phyloP scores from a whole-genome alignment of 495 filamentous ascomycete species.

The Patellaria atrata region DNA sequence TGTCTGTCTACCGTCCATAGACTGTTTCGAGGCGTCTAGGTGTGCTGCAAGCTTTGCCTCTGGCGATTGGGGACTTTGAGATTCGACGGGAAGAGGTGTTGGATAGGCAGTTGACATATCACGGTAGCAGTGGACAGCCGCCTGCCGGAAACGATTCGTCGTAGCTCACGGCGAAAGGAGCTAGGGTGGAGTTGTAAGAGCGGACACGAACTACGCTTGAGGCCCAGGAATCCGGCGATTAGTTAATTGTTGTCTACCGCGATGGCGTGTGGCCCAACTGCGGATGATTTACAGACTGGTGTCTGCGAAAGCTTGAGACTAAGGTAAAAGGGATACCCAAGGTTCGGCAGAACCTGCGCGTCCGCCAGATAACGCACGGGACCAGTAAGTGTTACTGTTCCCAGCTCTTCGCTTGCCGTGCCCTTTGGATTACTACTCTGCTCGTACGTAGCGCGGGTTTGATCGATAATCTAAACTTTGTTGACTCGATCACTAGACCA shows the following conservation, averaged over 20 bases:
- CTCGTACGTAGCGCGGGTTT: no score
- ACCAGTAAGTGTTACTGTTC: constrained; percentile 16
- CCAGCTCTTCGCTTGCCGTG: no score
- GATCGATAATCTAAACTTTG: no score
- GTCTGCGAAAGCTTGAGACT: constrained; percentile 13
- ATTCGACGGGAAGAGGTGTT: constrained; percentile 17
- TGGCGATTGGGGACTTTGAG: constrained; percentile 18
- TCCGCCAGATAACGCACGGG: constrained; percentile 19
- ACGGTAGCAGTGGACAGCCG: constrained; percentile 20
- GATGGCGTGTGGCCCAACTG: constrained; percentile 24
- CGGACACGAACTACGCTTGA: constrained; percentile 11
- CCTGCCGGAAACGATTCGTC: constrained; percentile 17
- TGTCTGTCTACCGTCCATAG: constrained; percentile 84
- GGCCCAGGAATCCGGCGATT: constrained; percentile 17
- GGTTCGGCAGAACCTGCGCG: constrained; percentile 19
- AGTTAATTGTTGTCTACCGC: constrained; percentile 23
- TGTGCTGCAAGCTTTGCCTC: constrained; percentile 24
- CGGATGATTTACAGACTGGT: constrained; percentile 29
- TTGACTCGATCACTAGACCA: no score
- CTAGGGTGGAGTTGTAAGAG: constrained; percentile 7
- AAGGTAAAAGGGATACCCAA: constrained; percentile 14
- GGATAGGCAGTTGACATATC: constrained; percentile 29
- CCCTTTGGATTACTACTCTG: no score
- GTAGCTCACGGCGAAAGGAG: constrained; percentile 9
- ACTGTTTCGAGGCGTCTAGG: constrained; percentile 27